These are phyloP conservation scores for Pseudogymnoascus sp. DNA, from an alignment of 2,329 filamentous ascomycete species.

Conservation along the genomic window DNA sequence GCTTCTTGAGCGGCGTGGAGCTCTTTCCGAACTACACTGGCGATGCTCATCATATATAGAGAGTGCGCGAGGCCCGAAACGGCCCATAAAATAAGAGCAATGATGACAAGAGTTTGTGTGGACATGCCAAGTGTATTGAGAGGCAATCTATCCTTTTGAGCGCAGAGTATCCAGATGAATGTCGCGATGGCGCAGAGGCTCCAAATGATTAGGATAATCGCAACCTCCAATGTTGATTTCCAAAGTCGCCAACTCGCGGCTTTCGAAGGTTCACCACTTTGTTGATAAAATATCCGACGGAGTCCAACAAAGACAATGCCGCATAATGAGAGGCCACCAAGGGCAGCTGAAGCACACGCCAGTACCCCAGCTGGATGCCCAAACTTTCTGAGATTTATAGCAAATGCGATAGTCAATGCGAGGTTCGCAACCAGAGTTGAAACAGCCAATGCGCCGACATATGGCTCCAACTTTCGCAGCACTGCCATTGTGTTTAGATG, in stretches of 20 bases:
- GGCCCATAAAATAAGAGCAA: slow-evolving; percentile 28
- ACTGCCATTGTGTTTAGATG: not conserved
- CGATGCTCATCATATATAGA: slow-evolving; percentile 27
- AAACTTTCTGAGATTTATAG: slow-evolving; percentile 20
- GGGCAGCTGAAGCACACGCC: slow-evolving; percentile 25
- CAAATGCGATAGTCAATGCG: slow-evolving; percentile 28
- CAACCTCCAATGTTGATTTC: slow-evolving; percentile 26
- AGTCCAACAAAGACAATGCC: slow-evolving; percentile 24
- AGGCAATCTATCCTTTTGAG: slow-evolving; percentile 20
- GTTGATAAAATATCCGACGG: slow-evolving; percentile 26
- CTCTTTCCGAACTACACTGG: slow-evolving; percentile 25
- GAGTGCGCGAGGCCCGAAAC: slow-evolving; percentile 25
- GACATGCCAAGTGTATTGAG: slow-evolving; percentile 19
- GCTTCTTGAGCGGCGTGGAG: slow-evolving; percentile 18
- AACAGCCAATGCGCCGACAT: slow-evolving; percentile 26
- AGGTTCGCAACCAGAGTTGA: slow-evolving; percentile 26
- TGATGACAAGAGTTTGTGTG: slow-evolving; percentile 21
- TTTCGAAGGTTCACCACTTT: slow-evolving; percentile 24
- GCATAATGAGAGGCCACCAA: slow-evolving; percentile 21
- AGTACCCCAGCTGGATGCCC: slow-evolving; percentile 17
- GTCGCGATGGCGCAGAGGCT: slow-evolving; percentile 24
- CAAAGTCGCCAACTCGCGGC: slow-evolving; percentile 24
- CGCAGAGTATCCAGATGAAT: slow-evolving; percentile 24
- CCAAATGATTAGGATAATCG: slow-evolving; percentile 23
- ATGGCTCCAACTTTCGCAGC: not conserved